Conservation (phyloP, 148 eudicot genomes). For the Mesembryanthemum crystallinum region DNA sequence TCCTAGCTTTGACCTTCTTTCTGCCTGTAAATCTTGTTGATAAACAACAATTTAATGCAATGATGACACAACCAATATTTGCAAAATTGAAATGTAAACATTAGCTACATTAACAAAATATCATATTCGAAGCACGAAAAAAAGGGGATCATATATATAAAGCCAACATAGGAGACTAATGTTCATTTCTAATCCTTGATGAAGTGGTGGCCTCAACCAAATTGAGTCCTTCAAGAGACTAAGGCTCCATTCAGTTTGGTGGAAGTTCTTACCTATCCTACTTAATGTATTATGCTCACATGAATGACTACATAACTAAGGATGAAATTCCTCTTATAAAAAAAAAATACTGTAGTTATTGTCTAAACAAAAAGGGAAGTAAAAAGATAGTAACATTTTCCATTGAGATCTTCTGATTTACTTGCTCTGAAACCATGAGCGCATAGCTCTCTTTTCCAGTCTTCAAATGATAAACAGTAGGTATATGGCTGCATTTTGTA, state of each 20-base stretch:
- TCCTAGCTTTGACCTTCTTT: constrained; percentile 53
- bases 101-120: neutral
- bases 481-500: neutral
- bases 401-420: neutral
- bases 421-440: neutral
- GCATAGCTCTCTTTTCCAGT: neutral
- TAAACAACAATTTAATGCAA: constrained; percentile 12
- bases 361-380: neutral
- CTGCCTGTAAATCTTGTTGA: constrained; percentile 43
- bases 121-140: neutral
- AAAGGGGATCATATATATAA: neutral
- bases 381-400: neutral
- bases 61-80: neutral
- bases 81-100: neutral
- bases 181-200: neutral
- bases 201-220: too few relatives aligned
- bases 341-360: neutral
- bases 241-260: neutral
- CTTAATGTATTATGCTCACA: neutral
- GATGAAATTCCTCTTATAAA: too few relatives aligned
- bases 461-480: neutral
- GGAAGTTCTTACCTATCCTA: neutral
- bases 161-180: neutral
- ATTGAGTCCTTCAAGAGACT: too few relatives aligned
- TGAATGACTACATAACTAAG: neutral